These are phyloP conservation scores for Taphrina deformans DNA, from an alignment of 1,139 yeast genomes.

Conservation along the genomic window DNA sequence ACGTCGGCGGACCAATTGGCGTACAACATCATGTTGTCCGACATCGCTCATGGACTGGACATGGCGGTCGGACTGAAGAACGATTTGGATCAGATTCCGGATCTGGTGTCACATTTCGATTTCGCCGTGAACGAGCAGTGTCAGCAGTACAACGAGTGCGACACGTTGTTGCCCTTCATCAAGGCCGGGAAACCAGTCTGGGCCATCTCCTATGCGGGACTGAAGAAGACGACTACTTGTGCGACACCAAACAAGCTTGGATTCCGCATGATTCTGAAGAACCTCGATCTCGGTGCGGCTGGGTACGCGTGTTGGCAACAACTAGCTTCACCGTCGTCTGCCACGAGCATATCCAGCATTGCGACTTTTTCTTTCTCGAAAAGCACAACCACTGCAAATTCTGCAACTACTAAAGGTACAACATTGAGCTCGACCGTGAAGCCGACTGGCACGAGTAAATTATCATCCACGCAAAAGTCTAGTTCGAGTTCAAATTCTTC, in stretches of 20 bases:
- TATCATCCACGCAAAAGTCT: too few relatives aligned
- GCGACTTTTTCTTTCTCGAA: too few relatives aligned
- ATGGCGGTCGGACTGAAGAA: constrained; percentile 39
- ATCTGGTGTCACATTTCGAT: constrained; percentile 37
- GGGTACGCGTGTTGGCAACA: constrained; percentile 15
- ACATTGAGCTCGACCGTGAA: neutral
- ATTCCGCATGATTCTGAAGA: neutral
- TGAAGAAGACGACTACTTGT: constrained; percentile 4
- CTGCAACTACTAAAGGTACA: neutral
- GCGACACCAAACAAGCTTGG: constrained; percentile 3
- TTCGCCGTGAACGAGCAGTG: constrained; percentile 40
- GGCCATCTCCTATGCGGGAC: constrained; percentile 8
- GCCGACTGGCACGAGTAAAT: neutral
- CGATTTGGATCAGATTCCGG: constrained; percentile 37
- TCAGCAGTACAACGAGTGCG: constrained; percentile 38
- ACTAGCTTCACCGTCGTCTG: neutral
- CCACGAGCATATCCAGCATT: neutral
- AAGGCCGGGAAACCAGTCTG: constrained; percentile 14
- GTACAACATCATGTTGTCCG: constrained; percentile 37
- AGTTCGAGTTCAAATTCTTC: too few relatives aligned
- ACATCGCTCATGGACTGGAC: constrained; percentile 36
- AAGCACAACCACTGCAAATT: neutral
- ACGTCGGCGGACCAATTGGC: constrained; percentile 35
- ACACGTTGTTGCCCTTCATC: constrained; percentile 7
- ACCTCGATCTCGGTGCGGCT: constrained; percentile 1